Evolutionary conservation across 768 basidiomycete genomes (phyloP), one percentile per base, ranked within the genome.

Genomic region (Mycena belliarum): DNA sequence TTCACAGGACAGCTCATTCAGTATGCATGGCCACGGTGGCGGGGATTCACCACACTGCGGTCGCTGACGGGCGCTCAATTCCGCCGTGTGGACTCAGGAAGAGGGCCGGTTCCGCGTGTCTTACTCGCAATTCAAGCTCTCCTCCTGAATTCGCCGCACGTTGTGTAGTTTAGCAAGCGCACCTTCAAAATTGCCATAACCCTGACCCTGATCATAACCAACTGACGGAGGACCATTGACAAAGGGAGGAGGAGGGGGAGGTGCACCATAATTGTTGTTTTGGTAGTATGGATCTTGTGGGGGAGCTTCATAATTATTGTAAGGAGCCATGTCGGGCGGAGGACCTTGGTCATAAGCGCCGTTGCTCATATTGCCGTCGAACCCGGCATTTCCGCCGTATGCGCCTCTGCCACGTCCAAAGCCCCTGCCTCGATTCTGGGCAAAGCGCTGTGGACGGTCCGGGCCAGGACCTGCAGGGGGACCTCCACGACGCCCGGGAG

Each of bases 111-210:
- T 76, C 74, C 74, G 78, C 73, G 76, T 81, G 81, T 81, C 77
- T 79, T 72, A 75, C 70, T 76, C 70, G 78, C 75, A 41, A 76
- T 72, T 67, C 68, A 63, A 66, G 70, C 60, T 43, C 65, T 54
- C 67, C 65, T 42, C 67, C 62, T 63, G 58, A 64, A 46, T 61
- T 55, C 70, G 72, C 75, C 67, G 68, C 71, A 70, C 71, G 66
- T 41, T 55, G 68, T 67, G 60, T 60, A 70, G 78, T 82, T 71
- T 84, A 79, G 83, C 79, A 76, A 87, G 89, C 91, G 90, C 83
- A 93, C 91, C 91, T 93, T 92, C 90, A 77, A 75, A 82, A 75
- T 82, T 83, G 61, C 70, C 63, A 73, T 82, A 88, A 62, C 43
- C 43, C 25, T 24, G 43, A 23, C 77, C 85, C 75, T 88, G 85